Evolutionary conservation across 139 green algal species (phyloP), one percentile per base, ranked within the genome.

Genomic region (Helicosporidium sp.): DNA sequence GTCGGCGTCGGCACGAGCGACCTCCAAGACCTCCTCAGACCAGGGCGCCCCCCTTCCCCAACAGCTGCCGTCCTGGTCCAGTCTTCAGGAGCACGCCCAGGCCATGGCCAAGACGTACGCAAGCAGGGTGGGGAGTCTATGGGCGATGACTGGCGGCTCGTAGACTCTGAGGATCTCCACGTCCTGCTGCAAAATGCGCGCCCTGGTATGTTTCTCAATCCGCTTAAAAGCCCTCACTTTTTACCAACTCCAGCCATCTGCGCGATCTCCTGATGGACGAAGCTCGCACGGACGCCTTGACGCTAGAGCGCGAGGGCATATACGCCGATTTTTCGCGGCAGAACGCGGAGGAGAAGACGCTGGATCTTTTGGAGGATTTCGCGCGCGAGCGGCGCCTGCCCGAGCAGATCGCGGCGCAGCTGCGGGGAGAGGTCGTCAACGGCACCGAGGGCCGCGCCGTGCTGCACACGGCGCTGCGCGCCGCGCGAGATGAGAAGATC

Each of bases 351-450:
- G 45, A 68, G 39, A 62, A 25, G 6, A 68, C 60, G 22, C 22
- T 68, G 37, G 36, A 86, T 66, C 68, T 83, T 50, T 65, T 90
- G 40, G 57, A 78, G 19, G 68, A 82, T 18, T 63, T 93, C 42
- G 78, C 82, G 5, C 53, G 76, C 35, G 60, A 60, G 29, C 64
- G 75, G 18, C 63, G 86, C 7, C 65, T 99, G 49, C 69, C 74
- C 27, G 68, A 69, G 44, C 97, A 99, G 78, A 97, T 97, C 42
- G 72, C 91, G 36, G 70, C 68, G 35, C 97, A 97, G 90, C 96
- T 95, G 62, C 54, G 23, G 18, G 90, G 90, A 20, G 80, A 97
- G 52, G 75, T 87, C 61, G 89, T 96, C 64, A 96, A 95, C 75
- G 66, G 54, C 31, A 93, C 85, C 4, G 90, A 99, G 69, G 74